Conservation (phyloP, 225 moss, liverwort and hornwort species). For the Lunularia cruciata region DNA sequence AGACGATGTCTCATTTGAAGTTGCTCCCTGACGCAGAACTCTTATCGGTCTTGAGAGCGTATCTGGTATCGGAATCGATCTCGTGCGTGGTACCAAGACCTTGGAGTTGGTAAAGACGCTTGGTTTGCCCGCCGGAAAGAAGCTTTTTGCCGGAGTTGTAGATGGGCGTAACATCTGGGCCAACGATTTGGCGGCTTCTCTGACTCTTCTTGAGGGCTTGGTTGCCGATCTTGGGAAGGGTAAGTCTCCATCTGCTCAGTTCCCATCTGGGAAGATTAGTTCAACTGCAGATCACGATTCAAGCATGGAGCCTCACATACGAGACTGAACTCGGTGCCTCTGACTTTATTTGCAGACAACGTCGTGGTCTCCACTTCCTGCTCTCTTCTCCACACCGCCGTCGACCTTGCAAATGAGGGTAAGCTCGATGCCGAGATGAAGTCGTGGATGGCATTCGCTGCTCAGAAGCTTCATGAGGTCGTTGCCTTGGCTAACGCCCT, state of each 20-base stretch:
- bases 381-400: conserved; percentile 83
- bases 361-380: conserved; percentile 84
- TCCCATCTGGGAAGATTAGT: background rate
- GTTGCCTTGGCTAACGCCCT: conserved; percentile 73
- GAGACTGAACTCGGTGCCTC: too few species aligned
- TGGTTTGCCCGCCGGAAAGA: conserved; percentile 56
- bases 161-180: conserved; percentile 86
- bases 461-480: conserved; percentile 81
- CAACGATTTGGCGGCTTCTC: conserved; percentile 66
- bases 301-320: too few species aligned
- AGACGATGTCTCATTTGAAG: background rate
- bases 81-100: conserved; percentile 75
- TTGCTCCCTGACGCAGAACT: conserved; percentile 35
- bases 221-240: conserved; percentile 53
- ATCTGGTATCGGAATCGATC: conserved; percentile 63
- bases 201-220: conserved; percentile 60
- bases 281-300: background rate
- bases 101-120: conserved; percentile 60
- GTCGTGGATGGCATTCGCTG: conserved; percentile 90
- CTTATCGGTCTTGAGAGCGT: conserved; percentile 49
- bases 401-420: conserved; percentile 73
- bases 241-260: conserved; percentile 1
- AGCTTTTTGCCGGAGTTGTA: conserved; percentile 72
- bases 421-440: conserved; percentile 81
- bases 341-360: conserved; percentile 37